A percentile compares a stretch with the other conserved stretches of the same genome.
Evolutionary conservation across 306 rosid species (phyloP).

Genomic region (Carpinus fangiana): DNA sequence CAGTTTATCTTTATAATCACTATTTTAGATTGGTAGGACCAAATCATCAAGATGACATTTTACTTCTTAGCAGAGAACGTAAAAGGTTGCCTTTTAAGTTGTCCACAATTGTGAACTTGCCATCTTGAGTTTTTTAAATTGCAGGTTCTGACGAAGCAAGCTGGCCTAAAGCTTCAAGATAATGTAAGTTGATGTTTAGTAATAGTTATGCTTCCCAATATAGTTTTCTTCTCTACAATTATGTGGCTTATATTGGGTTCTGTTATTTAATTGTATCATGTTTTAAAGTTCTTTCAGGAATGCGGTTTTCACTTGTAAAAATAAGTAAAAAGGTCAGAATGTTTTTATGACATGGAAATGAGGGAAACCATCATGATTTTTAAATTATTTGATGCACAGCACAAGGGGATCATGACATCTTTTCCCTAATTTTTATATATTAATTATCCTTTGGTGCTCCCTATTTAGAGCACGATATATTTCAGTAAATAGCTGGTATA

Average conservation of each 20-base stretch:
- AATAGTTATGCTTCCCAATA: slow-evolving; percentile 13
- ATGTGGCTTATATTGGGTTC: slow-evolving; percentile 13
- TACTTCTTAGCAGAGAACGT: not conserved
- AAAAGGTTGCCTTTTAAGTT: slow-evolving; percentile 13
- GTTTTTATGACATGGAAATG: not conserved
- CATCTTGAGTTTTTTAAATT: slow-evolving; percentile 26
- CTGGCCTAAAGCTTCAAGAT: slow-evolving; percentile 72
- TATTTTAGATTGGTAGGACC: not conserved
- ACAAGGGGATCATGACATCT: too few species aligned
- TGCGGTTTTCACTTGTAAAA: slow-evolving; percentile 18
- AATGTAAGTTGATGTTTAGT: slow-evolving; percentile 55
- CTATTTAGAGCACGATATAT: too few species aligned
- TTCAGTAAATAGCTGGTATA: not conserved
- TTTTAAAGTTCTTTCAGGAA: slow-evolving; percentile 9
- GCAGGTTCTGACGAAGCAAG: slow-evolving; percentile 89
- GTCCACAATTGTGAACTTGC: slow-evolving; percentile 23
- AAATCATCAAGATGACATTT: not conserved
- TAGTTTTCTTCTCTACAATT: slow-evolving; percentile 23
- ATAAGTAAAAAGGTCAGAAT: not conserved
- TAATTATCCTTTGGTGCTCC: too few species aligned
- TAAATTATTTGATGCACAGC: too few species aligned
- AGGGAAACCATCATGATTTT: not conserved
- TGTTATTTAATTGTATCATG: slow-evolving; percentile 4
- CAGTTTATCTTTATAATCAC: not conserved
- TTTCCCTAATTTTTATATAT: too few species aligned